Base-by-base conservation (phyloP, 2,329 filamentous ascomycete species). In the Colletotrichum chlorophyti region DNA sequence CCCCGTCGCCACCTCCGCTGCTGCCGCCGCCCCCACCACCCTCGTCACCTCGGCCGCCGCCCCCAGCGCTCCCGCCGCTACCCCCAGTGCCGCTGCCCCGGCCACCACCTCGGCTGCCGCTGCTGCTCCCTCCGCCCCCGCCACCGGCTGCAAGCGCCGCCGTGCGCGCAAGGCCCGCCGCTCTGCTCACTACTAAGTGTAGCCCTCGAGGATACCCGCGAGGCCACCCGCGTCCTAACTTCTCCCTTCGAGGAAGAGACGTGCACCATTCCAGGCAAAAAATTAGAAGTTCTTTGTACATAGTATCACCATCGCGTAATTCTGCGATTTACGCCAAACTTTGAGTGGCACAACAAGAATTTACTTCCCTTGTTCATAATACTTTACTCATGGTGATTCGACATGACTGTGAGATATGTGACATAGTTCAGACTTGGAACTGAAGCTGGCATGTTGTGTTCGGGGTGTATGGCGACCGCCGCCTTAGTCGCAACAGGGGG, bases 121-220 rank as follows among this genome's bases (percentile, higher is more conserved):
- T 4, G 26, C 52, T n/a, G 19, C 61, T 26, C 23, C 47, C 11
- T 14, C 59, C n/a, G 21, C 40, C 23, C 7, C 19, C 52, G 34
- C 24, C 15, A 12, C 51, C 1, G 32, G 53, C 41, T 58, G 61
- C 50, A 53, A 53, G 48, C 38, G 46, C 32, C 60, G 61, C 34
- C 60, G 61, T n/a, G 57, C 60, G 24, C 60, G 51, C 37, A 61
- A 58, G 46, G 54, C 61, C 27, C 54, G 59, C 45, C 59, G 61
- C 32, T 53, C 61, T 41, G 61, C 59, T 12, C 45, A 61, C 34
- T 54, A 59, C 55, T 59, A 59, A 54, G 43, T 8, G 21, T 19
- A 4, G 2, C 21, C 8, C 45, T 21, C 5, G 14, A 14, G 40
- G n/a, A 6, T 17, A 11, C 37, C 6, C 10, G 34, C 12, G 6